These are phyloP conservation scores for Lachancea nothofagi DNA, from an alignment of 805 yeast genomes.

Conservation along the genomic window DNA sequence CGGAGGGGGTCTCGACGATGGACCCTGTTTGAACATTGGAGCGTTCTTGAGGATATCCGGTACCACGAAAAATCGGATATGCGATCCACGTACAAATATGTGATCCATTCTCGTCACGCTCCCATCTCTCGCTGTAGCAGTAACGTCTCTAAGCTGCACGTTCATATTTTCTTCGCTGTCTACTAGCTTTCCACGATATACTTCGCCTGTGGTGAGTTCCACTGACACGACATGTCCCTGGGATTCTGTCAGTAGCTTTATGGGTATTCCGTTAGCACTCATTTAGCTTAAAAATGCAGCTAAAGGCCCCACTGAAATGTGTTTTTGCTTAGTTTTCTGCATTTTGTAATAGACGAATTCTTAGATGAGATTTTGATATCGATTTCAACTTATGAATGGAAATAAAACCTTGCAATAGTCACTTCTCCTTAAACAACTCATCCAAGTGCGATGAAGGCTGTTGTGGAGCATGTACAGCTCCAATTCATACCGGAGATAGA, in stretches of 20 bases:
- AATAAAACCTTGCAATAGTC: too few relatives aligned
- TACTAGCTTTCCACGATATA: slow-evolving; percentile 78
- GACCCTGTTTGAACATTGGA: slow-evolving; percentile 68
- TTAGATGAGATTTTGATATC: too few relatives aligned
- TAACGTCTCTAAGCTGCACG: slow-evolving; percentile 74
- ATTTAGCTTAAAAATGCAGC: slow-evolving; percentile 3
- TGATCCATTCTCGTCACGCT: slow-evolving; percentile 69
- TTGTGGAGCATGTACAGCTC: slow-evolving; percentile 38
- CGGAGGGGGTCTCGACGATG: slow-evolving; percentile 58
- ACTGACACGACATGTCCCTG: slow-evolving; percentile 81
- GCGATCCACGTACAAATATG: slow-evolving; percentile 88
- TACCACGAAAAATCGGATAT: slow-evolving; percentile 72
- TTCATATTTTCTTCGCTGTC: slow-evolving; percentile 96
- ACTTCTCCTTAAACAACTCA: too few relatives aligned
- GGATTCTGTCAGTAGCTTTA: slow-evolving; percentile 80
- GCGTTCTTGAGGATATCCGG: slow-evolving; percentile 88
- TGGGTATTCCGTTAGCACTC: slow-evolving; percentile 61
- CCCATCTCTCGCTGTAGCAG: slow-evolving; percentile 74
- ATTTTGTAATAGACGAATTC: too few relatives aligned
- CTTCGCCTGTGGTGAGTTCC: slow-evolving; percentile 80
- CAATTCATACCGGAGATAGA: slow-evolving; percentile 46
- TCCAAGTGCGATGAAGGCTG: slow-evolving; percentile 19
- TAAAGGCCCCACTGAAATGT: neutral
- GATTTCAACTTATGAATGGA: too few relatives aligned
- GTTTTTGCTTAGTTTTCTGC: neutral